Conservation (phyloP, 2,329 filamentous ascomycete genomes). For the Scedosporium apiospermum region DNA sequence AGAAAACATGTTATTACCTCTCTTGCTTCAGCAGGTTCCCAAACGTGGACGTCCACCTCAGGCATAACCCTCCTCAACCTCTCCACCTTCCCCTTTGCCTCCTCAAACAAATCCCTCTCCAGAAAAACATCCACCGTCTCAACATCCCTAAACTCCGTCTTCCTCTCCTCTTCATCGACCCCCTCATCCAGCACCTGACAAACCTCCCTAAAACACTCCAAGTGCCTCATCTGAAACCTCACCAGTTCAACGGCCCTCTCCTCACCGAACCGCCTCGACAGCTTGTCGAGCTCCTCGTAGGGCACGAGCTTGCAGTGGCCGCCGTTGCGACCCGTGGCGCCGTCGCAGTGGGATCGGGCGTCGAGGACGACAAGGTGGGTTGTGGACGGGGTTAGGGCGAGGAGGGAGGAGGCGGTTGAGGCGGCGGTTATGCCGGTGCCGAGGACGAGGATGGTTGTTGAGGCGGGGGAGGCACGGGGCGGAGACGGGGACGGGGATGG, state of each 20-base stretch:
- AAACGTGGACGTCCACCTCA: slow-evolving; percentile 25
- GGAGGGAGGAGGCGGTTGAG: slow-evolving; percentile 1
- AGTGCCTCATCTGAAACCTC: slow-evolving; percentile 33
- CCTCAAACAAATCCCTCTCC: slow-evolving; percentile 23
- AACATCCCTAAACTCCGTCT: slow-evolving; percentile 32
- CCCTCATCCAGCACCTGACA: slow-evolving; percentile 14
- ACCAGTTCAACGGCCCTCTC: slow-evolving; percentile 29
- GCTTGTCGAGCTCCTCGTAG: slow-evolving; percentile 28
- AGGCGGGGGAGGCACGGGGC: background rate
- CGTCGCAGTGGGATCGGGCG: slow-evolving; percentile 18
- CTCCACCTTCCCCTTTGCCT: slow-evolving; percentile 20
- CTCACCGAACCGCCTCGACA: slow-evolving; percentile 20
- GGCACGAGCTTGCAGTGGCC: slow-evolving; percentile 21
- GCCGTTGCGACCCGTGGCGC: slow-evolving; percentile 21
- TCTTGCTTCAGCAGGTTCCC: slow-evolving; percentile 23
- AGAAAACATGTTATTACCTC: slow-evolving; percentile 12
- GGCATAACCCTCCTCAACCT: slow-evolving; percentile 27
- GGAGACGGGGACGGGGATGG: background rate
- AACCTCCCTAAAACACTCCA: slow-evolving; percentile 27
- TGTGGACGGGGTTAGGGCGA: background rate
- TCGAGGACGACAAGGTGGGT: slow-evolving; percentile 14
- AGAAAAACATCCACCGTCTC: slow-evolving; percentile 37
- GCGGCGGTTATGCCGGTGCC: slow-evolving; percentile 1
- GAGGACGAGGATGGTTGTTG: background rate
- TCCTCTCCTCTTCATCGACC: slow-evolving; percentile 14